A percentile compares a stretch with the other conserved stretches of the same genome.
Evolutionary conservation across 164 flowering plant species (phyloP).

Genomic region (Chimonanthus praecox): DNA sequence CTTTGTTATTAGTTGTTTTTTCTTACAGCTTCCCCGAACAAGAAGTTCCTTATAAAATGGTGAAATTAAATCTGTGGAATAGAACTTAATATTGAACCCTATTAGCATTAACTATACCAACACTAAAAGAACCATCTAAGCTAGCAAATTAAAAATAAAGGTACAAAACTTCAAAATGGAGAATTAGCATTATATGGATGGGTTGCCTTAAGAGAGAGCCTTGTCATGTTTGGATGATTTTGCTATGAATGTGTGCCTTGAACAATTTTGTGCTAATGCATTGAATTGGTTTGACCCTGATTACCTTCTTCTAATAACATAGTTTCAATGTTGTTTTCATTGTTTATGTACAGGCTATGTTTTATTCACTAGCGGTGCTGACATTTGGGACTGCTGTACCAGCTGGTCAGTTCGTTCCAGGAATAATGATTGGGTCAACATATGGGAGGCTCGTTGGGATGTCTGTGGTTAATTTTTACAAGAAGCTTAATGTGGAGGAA

Average conservation of each 20-base stretch:
- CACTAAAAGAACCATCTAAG: not conserved
- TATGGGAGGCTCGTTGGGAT: slow-evolving; percentile 98
- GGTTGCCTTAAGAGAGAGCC: not conserved
- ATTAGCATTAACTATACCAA: not conserved
- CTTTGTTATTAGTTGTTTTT: not conserved
- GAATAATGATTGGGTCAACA: slow-evolving; percentile 99
- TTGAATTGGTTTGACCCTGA: not conserved
- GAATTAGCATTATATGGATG: not conserved
- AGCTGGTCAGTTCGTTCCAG: slow-evolving; percentile 99
- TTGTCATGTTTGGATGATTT: not conserved
- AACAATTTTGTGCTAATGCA: not conserved
- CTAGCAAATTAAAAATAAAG: not conserved
- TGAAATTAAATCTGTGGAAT: not conserved
- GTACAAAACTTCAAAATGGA: not conserved
- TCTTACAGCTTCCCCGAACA: too few relatives aligned
- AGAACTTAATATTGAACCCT: not conserved
- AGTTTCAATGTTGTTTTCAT: slow-evolving; percentile 10
- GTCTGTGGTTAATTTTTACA: slow-evolving; percentile 88
- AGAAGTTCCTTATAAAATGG: too few relatives aligned
- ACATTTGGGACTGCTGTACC: slow-evolving; percentile 99
- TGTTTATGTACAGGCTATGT: slow-evolving; percentile 68
- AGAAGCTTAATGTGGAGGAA: slow-evolving; percentile 91
- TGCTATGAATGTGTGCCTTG: not conserved
- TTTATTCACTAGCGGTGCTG: slow-evolving; percentile 90
- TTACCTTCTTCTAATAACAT: slow-evolving; percentile 1